These are phyloP conservation scores for Pichia insulana DNA, from an alignment of 805 yeast genomes.

Conservation along the genomic window DNA sequence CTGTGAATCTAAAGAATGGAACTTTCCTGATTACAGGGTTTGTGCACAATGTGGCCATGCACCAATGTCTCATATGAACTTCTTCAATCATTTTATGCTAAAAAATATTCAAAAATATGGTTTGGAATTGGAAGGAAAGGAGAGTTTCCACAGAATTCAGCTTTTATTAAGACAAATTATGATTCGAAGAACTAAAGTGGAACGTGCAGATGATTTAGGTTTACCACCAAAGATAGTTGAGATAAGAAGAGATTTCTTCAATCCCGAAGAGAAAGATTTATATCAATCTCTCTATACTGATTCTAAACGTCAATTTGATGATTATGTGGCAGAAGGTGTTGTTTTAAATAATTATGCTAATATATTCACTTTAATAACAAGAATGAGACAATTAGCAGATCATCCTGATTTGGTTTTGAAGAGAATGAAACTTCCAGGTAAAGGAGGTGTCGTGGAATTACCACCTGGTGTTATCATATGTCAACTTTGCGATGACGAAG, in stretches of 20 bases:
- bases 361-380: conserved; percentile 87
- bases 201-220: conserved; percentile 95
- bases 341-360: conserved; percentile 95
- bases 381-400: conserved; percentile 97
- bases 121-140: conserved; percentile 69
- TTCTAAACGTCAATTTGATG: conserved; percentile 78
- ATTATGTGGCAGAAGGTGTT: conserved; percentile 92
- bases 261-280: conserved; percentile 90
- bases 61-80: conserved; percentile 92
- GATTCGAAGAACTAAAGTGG: conserved; percentile 91
- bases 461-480: conserved; percentile 59
- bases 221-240: conserved; percentile 93
- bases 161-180: conserved; percentile 67
- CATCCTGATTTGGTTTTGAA: conserved; percentile 94
- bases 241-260: conserved; percentile 77
- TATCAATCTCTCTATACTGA: conserved; percentile 84
- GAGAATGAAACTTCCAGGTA: conserved; percentile 37
- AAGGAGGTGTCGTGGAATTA: conserved; percentile 23
- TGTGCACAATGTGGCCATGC: conserved; percentile 86
- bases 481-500: conserved; percentile 93
- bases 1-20: conserved; percentile 78
- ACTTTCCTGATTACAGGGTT: conserved; percentile 68
- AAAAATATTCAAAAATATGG: conserved; percentile 88
- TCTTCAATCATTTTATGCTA: conserved; percentile 90
- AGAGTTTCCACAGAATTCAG: conserved; percentile 71